A percentile compares a stretch with the other conserved stretches of the same genome.
These are phyloP conservation scores for Nephelium lappaceum DNA, from an alignment of 345 rosid genomes.

Conservation along the genomic window DNA sequence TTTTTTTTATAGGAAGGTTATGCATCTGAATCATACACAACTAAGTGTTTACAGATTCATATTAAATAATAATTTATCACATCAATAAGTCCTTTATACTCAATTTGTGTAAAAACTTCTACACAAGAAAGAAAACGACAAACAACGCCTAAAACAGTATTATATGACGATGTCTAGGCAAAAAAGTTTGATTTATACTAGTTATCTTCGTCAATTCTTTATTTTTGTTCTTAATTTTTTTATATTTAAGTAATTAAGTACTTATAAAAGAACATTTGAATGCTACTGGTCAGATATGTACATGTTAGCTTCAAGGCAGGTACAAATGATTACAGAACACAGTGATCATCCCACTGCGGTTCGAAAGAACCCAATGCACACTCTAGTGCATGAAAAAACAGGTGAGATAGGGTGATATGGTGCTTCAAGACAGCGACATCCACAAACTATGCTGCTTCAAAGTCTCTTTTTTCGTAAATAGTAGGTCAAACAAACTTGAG, in stretches of 20 bases:
- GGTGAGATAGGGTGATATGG: background rate
- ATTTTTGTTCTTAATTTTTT: no score
- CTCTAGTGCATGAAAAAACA: background rate
- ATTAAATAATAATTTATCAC: no score
- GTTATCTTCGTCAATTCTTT: background rate
- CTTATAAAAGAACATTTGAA: no score
- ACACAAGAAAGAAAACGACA: background rate
- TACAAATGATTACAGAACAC: background rate
- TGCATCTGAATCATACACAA: background rate
- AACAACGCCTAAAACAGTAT: background rate
- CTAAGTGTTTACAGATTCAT: no score
- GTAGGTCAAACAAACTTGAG: background rate
- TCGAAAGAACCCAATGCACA: background rate
- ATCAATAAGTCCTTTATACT: no score
- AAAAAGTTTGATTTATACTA: background rate
- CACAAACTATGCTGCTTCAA: background rate
- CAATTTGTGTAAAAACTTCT: no score
- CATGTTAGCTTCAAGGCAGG: background rate
- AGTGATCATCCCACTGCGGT: slow-evolving; percentile 2
- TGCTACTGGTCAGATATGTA: no score
- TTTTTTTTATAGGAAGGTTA: background rate
- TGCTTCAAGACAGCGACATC: background rate
- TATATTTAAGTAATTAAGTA: no score
- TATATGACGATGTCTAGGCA: background rate
- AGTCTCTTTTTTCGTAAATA: background rate